Evolutionary conservation across 1,284 basidiomycete species (phyloP).

Genomic region (Microbotryum violaceum): DNA sequence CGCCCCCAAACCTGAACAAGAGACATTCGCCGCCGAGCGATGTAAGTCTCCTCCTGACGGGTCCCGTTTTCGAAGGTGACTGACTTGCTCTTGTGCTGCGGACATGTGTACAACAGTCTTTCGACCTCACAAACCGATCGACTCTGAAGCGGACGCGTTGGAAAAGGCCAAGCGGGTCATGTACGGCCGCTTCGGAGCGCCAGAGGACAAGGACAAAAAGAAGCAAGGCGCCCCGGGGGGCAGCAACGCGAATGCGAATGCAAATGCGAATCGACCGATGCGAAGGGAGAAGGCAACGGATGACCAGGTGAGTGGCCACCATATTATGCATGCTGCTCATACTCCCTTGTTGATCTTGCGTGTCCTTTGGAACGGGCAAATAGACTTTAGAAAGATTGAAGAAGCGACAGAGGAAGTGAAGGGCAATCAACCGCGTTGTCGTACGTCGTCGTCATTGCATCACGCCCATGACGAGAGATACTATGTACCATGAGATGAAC

Average conservation of each 20-base stretch:
- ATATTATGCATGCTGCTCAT: constrained; percentile 37
- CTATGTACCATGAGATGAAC: too few species aligned
- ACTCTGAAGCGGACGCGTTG: constrained; percentile 76
- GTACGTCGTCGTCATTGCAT: too few species aligned
- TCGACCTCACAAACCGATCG: constrained; percentile 64
- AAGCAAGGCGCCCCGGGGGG: constrained; percentile 70
- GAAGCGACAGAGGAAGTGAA: constrained; percentile 56
- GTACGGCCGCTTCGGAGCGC: constrained; percentile 51
- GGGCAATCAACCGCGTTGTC: background rate
- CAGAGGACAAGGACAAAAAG: constrained; percentile 35
- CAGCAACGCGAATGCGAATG: constrained; percentile 30
- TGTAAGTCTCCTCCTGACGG: constrained; percentile 53
- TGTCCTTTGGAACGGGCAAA: background rate
- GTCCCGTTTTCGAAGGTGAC: background rate
- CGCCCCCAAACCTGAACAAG: constrained; percentile 45
- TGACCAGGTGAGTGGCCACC: constrained; percentile 60
- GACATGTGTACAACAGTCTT: constrained; percentile 53
- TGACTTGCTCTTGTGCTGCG: background rate
- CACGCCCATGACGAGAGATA: too few species aligned
- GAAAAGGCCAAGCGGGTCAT: constrained; percentile 75
- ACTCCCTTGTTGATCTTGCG: background rate
- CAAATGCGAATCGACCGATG: background rate
- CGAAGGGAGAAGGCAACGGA: constrained; percentile 78
- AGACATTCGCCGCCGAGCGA: constrained; percentile 69
- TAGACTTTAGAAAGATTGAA: constrained; percentile 81